Conservation (phyloP, 768 basidiomycete species). For the Fomitopsis pulvina region DNA sequence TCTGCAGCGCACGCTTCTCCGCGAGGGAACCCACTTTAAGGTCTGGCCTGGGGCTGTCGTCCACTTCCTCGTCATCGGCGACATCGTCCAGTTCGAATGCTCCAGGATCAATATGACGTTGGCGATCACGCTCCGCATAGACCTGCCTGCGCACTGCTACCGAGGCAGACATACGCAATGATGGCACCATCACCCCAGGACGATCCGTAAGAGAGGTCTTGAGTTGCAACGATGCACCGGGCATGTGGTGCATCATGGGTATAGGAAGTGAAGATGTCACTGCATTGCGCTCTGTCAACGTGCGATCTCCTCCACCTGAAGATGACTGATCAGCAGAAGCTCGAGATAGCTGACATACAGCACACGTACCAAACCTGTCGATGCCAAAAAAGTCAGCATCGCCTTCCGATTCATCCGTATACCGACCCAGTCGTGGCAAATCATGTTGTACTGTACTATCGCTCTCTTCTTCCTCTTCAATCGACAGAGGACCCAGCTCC, state of each 20-base stretch:
- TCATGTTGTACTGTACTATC: slow-evolving; percentile 8
- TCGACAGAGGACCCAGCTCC: slow-evolving; percentile 15
- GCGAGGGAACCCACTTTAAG: slow-evolving; percentile 38
- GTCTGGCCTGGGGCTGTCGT: slow-evolving; percentile 20
- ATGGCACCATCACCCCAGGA: slow-evolving; percentile 25
- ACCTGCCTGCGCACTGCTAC: slow-evolving; percentile 49
- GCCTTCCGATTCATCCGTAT: slow-evolving; percentile 9
- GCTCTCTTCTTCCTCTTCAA: slow-evolving; percentile 24
- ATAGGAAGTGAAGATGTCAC: slow-evolving; percentile 60
- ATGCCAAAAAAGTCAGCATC: no score
- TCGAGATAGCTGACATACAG: not conserved
- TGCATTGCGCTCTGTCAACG: slow-evolving; percentile 4
- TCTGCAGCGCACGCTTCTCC: slow-evolving; percentile 55
- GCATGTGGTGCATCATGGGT: slow-evolving; percentile 43
- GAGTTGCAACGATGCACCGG: slow-evolving; percentile 53
- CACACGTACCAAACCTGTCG: slow-evolving; percentile 2
- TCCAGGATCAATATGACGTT: slow-evolving; percentile 62
- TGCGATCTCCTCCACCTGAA: slow-evolving; percentile 5
- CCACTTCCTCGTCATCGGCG: slow-evolving; percentile 42
- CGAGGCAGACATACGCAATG: slow-evolving; percentile 33
- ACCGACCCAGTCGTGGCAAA: slow-evolving; percentile 2
- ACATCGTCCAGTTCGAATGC: slow-evolving; percentile 55
- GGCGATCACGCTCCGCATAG: slow-evolving; percentile 65
- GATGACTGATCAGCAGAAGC: not conserved
- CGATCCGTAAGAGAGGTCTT: slow-evolving; percentile 39